Evolutionary conservation across 2,329 filamentous ascomycete genomes (phyloP), one percentile per base, ranked within the genome.

Genomic region (Elsinoe batatas): DNA sequence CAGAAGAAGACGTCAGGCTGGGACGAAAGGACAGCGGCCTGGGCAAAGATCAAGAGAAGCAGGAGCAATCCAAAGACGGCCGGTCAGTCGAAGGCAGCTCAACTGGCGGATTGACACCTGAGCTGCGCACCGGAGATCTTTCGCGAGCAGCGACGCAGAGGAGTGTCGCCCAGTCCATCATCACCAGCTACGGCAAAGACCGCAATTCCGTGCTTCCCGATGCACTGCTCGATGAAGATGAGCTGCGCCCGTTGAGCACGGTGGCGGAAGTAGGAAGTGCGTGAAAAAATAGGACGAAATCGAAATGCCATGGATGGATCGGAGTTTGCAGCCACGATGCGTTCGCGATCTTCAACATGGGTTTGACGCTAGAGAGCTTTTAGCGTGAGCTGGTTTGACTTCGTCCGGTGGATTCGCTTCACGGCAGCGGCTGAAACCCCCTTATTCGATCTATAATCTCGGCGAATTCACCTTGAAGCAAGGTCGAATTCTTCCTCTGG

Each of bases 401-500:
- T 30, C 26, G 26, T 7, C 26, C 26, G 26, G 26, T 30, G 26
- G 26, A 30, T 30, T 30, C 26, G 26, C 5, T 5, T 8, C 4
- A 30, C 5, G 5, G 26, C 26, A 3, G 26, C 8, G 26, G 26
- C 26, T 30, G 26, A 30, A 30, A 30, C 26, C 26, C 26, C 69
- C 73, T 35, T 74, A 72, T 60, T 64, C 79, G 56, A 78, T 69
- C 1, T 85, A 77, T 64, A 30, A 59, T n/a, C 60, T 70, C 1
- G 68, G 68, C 20, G 67, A 70, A 58, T 68, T 68, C 58, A 71
- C 77, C 58, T 79, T 91, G 2, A 79, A 85, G 63, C 82, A 77
- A 22, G 84, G 85, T 37, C 74, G 73, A n/a, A 74, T 71, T 5
- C 75, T 91, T 15, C 75, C 78, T 1, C 68, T 79, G 61, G 87